Base-by-base conservation (phyloP, 495 filamentous ascomycete species). In the Filosporella fistucella region DNA sequence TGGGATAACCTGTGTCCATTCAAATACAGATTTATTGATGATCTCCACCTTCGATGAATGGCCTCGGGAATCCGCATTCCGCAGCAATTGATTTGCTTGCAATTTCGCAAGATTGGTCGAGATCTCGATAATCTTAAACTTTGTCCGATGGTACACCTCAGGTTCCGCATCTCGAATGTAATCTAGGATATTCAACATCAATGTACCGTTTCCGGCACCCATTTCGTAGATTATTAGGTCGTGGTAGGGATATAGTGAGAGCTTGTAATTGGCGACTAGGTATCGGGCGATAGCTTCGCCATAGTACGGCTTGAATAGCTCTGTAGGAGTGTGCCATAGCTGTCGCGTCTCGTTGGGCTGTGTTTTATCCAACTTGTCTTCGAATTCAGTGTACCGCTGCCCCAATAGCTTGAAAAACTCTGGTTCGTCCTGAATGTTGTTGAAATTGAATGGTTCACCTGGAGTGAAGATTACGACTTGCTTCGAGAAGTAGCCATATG, bases 171-270 rank as follows among this genome's bases (percentile, higher is more conserved):
- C 84, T 49, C 91, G 89, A 63, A 99, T 94, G 68, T 91, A 93
- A 71, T 99, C 91, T 42, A 99, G 75, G 47, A 97, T 90, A 64
- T 99, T 97, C 55, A 89, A 74, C 93, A 99, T 99, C 58, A 99
- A 77, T 3, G 94, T 99, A 34, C 93, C 93, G 59, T 96, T 93
- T 47, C 93, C 93, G 38, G 93, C 93, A 17, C 93, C 93, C 81
- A 99, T 90, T 64, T 99, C 93, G 76, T 96, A 99, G 59, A 99
- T 95, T 51, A 94, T 88, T 39, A 99, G 79, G 69, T 99, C 93
- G 66, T 94, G 83, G 72, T 96, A 95, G 6, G 93, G 94, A 66
- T 91, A 96, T 18, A 89, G 79, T 21, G 86, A 87, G 59, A 96
- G 78, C 63, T 91, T 88, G 76, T 99, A 99, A 69, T 99, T 96